phyloP scores from a whole-genome alignment of 352 stramenopile genomes.

The Phytophthora europaea region DNA sequence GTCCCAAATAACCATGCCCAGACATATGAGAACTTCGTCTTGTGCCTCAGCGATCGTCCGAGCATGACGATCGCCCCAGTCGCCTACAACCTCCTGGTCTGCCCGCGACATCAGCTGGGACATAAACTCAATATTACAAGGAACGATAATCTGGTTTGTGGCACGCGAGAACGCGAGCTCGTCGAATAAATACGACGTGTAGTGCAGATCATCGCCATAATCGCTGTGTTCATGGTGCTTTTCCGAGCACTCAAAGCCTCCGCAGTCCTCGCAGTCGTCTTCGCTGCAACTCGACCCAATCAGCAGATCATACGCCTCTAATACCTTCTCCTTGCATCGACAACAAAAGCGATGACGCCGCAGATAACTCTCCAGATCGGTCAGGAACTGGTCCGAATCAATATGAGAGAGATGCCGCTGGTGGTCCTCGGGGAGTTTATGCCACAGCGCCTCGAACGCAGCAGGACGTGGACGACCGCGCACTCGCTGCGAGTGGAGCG shows the following conservation, averaged over 20 bases:
- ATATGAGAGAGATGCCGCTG: conserved; percentile 87
- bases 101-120: conserved; percentile 86
- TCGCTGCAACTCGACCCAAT: conserved; percentile 88
- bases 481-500: conserved; percentile 81
- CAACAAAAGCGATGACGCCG: conserved; percentile 90
- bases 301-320: conserved; percentile 90
- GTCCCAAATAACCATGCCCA: conserved; percentile 91
- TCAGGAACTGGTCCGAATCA: conserved; percentile 90
- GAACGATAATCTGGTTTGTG: conserved; percentile 86
- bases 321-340: conserved; percentile 90
- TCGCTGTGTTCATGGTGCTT: conserved; percentile 80
- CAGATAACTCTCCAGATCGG: conserved; percentile 86
- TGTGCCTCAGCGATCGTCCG: conserved; percentile 88
- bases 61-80: conserved; percentile 86
- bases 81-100: conserved; percentile 84
- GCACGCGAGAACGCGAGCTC: conserved; percentile 85
- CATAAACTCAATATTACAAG: conserved; percentile 89
- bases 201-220: conserved; percentile 87
- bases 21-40: conserved; percentile 88
- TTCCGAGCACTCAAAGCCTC: conserved; percentile 78
- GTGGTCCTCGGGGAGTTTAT: conserved; percentile 81
- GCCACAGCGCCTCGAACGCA: conserved; percentile 83
- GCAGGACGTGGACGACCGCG: conserved; percentile 75
- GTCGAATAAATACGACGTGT: conserved; percentile 90
- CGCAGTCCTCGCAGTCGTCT: conserved; percentile 89